Evolutionary conservation across 2,329 filamentous ascomycete species (phyloP), one percentile per base, ranked within the genome.

Genomic region (Fusarium bulbicola): DNA sequence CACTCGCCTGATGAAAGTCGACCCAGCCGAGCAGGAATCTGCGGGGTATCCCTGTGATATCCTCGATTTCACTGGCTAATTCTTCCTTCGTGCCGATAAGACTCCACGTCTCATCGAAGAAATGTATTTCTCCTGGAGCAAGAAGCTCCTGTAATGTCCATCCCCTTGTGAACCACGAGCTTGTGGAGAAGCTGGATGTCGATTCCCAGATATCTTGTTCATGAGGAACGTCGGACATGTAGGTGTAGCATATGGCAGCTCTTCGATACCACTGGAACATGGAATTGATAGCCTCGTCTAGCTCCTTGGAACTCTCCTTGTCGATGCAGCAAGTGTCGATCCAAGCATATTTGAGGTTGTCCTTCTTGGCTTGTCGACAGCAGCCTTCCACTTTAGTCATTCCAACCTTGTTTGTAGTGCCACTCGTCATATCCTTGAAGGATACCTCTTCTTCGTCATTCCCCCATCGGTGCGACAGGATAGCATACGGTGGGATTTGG

Each of bases 301-400:
- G 37, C n/a, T 66, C 63, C 13, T 50, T 66, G 3, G 59, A 64
- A 13, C 63, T 66, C 7, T 50, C 50, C 15, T 65, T 66, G 43
- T 66, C 49, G 4, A 65, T 66, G 6, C 63, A 66, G 7, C 63
- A 66, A 11, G 63, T 58, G 21, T 66, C 63, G 15, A 65, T 57
- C 63, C 63, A 66, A 5, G 37, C 32, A 21, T 64, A 65, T 14
- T 66, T 18, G n/a, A 66, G 36, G 1, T 39, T 6, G 7, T 66
- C 43, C 6, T 49, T 21, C 21, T 28, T 34, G 5, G 59, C 63
- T 1, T 64, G 49, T 3, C 15, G 24, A 21, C 63, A 66, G 3
- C 49, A 66, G 0, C 59, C 42, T 18, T 24, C 4, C 3, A 66
- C 26, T 2, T 66, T 66, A 7, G 5, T 12, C 59, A 66, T 66